These are phyloP conservation scores for Ampelocalamus luodianensis DNA, from an alignment of 176 grass and related monocot genomes.

Conservation along the genomic window DNA sequence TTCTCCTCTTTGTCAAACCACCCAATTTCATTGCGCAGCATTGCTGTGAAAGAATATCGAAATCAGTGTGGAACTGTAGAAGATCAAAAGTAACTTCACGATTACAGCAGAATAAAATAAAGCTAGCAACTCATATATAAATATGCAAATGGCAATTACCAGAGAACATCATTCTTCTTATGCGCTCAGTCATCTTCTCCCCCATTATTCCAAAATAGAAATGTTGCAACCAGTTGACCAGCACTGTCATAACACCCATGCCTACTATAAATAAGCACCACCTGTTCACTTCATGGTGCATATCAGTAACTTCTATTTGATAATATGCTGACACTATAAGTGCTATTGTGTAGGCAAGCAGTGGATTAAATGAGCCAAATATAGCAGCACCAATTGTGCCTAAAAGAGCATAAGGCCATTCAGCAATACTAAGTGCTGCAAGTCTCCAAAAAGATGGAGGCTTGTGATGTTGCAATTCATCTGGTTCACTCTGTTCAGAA, in stretches of 20 bases:
- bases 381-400: constrained; percentile 94
- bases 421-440: constrained; percentile 86
- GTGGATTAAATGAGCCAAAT: constrained; percentile 98
- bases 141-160: constrained; percentile 57
- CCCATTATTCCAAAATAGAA: constrained; percentile 99
- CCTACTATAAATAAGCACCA: constrained; percentile 98
- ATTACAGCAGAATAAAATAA: constrained; percentile 36
- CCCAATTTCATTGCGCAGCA: constrained; percentile 92
- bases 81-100: constrained; percentile 29
- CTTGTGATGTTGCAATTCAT: constrained; percentile 62
- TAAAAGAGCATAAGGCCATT: constrained; percentile 99
- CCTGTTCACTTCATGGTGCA: constrained; percentile 84
- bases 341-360: constrained; percentile 95
- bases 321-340: constrained; percentile 95
- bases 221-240: constrained; percentile 98
- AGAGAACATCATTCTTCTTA: constrained; percentile 99
- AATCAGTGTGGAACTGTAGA: constrained; percentile 37
- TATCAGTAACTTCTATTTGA: constrained; percentile 65
- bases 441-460: constrained; percentile 98
- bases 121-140: constrained; percentile 5
- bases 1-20: constrained; percentile 99
- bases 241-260: constrained; percentile 95
- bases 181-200: constrained; percentile 99
- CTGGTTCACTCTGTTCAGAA: constrained; percentile 70
- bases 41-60: constrained; percentile 62